phyloP scores from a whole-genome alignment of 768 basidiomycete species.

The Pholiota microspora region DNA sequence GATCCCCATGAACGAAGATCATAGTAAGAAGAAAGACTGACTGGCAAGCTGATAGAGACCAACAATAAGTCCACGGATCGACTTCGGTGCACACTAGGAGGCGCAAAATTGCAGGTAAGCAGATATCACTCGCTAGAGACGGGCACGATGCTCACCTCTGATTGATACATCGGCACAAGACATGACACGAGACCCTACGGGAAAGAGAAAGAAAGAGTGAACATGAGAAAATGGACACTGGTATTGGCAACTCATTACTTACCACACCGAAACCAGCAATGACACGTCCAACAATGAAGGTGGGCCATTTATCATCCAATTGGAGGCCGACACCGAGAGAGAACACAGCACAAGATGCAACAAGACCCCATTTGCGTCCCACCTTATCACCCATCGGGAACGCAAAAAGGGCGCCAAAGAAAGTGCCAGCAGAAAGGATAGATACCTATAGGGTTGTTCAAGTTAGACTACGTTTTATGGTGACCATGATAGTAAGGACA shows the following conservation, averaged over 20 bases:
- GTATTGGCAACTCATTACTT: background rate
- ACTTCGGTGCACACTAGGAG: conserved; percentile 53
- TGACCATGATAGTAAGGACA: background rate
- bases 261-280: conserved; percentile 73
- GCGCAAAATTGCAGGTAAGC: background rate
- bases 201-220: background rate
- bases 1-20: background rate
- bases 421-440: conserved; percentile 82
- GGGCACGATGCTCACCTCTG: conserved; percentile 23
- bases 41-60: conserved; percentile 65
- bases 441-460: conserved; percentile 27
- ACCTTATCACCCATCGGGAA: conserved; percentile 34
- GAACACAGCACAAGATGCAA: conserved; percentile 59
- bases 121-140: background rate
- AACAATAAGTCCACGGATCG: conserved; percentile 71
- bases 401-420: conserved; percentile 66
- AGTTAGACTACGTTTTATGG: background rate
- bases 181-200: conserved; percentile 60
- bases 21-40: conserved; percentile 6
- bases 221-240: background rate
- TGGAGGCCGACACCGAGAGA: conserved; percentile 63
- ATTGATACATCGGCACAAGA: conserved; percentile 49
- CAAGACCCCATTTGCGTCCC: conserved; percentile 62
- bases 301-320: conserved; percentile 38
- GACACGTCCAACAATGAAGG: conserved; percentile 32